Evolutionary conservation across 2,329 filamentous ascomycete species (phyloP).

Genomic region (Phialocephala sp.): DNA sequence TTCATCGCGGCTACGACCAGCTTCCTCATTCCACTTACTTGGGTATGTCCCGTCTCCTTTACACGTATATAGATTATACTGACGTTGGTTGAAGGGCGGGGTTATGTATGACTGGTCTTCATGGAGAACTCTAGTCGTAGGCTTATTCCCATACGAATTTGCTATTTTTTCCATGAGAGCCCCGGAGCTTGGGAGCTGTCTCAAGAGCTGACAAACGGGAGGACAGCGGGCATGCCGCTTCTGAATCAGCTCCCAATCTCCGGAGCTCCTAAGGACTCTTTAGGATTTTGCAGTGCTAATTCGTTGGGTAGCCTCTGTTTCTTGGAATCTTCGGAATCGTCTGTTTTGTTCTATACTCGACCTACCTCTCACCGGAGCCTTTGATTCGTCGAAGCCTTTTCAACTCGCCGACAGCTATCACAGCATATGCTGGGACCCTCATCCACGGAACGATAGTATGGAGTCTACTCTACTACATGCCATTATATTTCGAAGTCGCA

Average conservation of each 20-base stretch:
- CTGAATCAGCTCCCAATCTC: too few relatives aligned
- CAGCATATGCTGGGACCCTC: slow-evolving; percentile 55
- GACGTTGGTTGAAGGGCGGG: slow-evolving; percentile 47
- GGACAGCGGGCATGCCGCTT: too few relatives aligned
- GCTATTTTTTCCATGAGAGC: too few relatives aligned
- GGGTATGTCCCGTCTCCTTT: slow-evolving; percentile 46
- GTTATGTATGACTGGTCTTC: slow-evolving; percentile 67
- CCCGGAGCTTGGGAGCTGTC: too few relatives aligned
- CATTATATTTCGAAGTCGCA: slow-evolving; percentile 55
- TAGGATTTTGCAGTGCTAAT: too few relatives aligned
- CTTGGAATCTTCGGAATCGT: slow-evolving; percentile 58
- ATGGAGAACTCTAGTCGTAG: slow-evolving; percentile 65
- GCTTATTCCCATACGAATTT: too few relatives aligned
- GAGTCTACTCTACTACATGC: slow-evolving; percentile 59
- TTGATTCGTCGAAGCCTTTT: slow-evolving; percentile 50
- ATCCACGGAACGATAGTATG: slow-evolving; percentile 61
- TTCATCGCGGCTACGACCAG: slow-evolving; percentile 64
- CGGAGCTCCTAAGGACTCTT: too few relatives aligned
- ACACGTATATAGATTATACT: neutral
- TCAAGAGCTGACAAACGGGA: too few relatives aligned
- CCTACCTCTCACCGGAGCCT: slow-evolving; percentile 43
- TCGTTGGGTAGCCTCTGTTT: slow-evolving; percentile 62
- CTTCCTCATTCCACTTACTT: slow-evolving; percentile 66
- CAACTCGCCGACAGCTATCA: slow-evolving; percentile 52
- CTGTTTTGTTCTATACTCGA: slow-evolving; percentile 56